Conservation (phyloP, 495 filamentous ascomycete species). For the Aspergillus carlsbadensis region DNA sequence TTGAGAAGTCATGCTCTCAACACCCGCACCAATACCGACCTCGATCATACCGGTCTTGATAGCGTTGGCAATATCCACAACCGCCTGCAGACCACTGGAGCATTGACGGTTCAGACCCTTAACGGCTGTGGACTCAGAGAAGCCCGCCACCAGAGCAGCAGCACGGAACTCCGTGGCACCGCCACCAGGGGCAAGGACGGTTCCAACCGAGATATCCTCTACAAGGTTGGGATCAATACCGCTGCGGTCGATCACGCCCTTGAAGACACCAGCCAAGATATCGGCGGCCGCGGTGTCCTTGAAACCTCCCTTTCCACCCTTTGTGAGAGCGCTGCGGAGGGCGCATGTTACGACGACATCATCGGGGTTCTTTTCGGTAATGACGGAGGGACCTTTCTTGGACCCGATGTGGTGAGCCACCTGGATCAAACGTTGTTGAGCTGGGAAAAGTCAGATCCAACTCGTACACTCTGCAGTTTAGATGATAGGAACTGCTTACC, state of each 20-base stretch:
- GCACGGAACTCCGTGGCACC: conserved; percentile 97
- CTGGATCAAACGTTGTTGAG: conserved; percentile 62
- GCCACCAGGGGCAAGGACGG: conserved; percentile 86
- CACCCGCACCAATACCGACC: conserved; percentile 88
- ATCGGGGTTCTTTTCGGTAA: conserved; percentile 65
- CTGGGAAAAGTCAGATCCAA: conserved; percentile 27
- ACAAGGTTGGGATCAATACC: conserved; percentile 80
- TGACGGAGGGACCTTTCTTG: conserved; percentile 48
- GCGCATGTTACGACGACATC: conserved; percentile 90
- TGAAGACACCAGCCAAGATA: conserved; percentile 80
- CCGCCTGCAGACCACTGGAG: conserved; percentile 83
- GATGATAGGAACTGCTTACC: conserved; percentile 26
- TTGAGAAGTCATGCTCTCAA: conserved; percentile 95
- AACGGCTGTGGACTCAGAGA: conserved; percentile 79
- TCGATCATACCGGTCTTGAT: conserved; percentile 92
- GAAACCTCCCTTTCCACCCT: conserved; percentile 89
- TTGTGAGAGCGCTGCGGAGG: conserved; percentile 88
- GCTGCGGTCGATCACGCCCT: conserved; percentile 76
- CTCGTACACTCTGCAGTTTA: background rate
- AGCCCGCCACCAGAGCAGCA: conserved; percentile 86
- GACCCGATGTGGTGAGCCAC: conserved; percentile 59
- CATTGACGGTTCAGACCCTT: conserved; percentile 91
- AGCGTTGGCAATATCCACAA: conserved; percentile 89
- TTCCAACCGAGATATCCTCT: conserved; percentile 90
- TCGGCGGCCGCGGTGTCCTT: conserved; percentile 90